A percentile compares a stretch with the other conserved stretches of the same genome.
Conservation (phyloP, 768 basidiomycete genomes). For the Boletus sensibilis region DNA sequence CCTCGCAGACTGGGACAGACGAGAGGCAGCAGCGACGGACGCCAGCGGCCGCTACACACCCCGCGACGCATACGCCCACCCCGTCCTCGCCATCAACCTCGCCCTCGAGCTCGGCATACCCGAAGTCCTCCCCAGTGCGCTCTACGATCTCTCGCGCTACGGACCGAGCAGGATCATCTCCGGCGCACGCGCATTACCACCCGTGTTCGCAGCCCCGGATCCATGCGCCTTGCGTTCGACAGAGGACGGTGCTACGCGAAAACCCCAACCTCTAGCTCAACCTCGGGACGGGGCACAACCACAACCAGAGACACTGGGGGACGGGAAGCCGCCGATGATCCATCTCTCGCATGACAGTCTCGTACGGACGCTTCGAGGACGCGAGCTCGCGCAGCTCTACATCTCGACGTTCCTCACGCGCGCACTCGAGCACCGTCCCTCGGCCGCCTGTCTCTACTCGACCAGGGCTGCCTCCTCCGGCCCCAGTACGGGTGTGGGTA, state of each 20-base stretch:
- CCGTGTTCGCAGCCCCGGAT: constrained; percentile 30
- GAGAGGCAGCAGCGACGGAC: constrained; percentile 58
- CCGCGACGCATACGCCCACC: constrained; percentile 59
- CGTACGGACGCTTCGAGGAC: constrained; percentile 54
- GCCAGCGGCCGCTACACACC: constrained; percentile 54
- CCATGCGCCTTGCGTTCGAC: constrained; percentile 8
- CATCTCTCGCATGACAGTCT: constrained; percentile 41
- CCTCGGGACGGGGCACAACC: background rate
- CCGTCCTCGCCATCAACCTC: constrained; percentile 67
- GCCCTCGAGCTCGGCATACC: constrained; percentile 61
- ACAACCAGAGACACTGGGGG: background rate
- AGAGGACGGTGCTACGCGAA: background rate
- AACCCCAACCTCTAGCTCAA: background rate
- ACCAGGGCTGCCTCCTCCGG: constrained; percentile 17
- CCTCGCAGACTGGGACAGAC: constrained; percentile 64
- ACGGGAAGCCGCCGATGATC: constrained; percentile 11
- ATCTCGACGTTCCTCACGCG: constrained; percentile 58
- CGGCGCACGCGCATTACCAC: constrained; percentile 43
- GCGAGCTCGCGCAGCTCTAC: constrained; percentile 62
- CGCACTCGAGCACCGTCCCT: constrained; percentile 54
- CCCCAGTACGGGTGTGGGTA: background rate
- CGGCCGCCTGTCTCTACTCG: constrained; percentile 48
- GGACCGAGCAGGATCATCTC: constrained; percentile 65
- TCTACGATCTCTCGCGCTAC: constrained; percentile 74
- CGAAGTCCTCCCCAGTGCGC: constrained; percentile 62